Percentiles rank a stretch among this genome's conserved stretches.
These are phyloP conservation scores for Pseudovirgaria hyperparasitica DNA, from an alignment of 2,329 filamentous ascomycete genomes.

Conservation along the genomic window DNA sequence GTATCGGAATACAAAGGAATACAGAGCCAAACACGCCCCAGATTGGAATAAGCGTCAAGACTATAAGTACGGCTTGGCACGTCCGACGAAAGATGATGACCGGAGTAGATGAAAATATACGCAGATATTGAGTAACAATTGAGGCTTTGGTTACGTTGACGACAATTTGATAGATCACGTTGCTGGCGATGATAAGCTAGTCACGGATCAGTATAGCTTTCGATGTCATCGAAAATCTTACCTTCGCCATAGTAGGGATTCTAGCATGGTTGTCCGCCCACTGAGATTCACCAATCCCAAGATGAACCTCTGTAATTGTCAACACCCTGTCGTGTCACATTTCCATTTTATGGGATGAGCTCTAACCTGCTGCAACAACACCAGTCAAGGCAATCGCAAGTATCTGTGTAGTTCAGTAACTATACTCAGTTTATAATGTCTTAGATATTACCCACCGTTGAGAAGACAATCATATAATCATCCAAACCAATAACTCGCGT, in stretches of 20 bases:
- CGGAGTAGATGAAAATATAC: constrained; percentile 11
- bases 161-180: constrained; percentile 17
- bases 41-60: constrained; percentile 9
- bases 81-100: constrained; percentile 4
- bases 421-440: constrained; percentile 1
- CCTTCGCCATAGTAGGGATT: constrained; percentile 12
- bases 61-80: constrained; percentile 11
- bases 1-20: constrained; percentile 16
- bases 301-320: constrained; percentile 5
- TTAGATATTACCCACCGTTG: constrained; percentile 11
- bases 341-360: constrained; percentile 1
- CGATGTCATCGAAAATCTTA: constrained; percentile 2
- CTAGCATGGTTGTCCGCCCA: constrained; percentile 1
- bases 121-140: constrained; percentile 19
- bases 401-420: constrained; percentile 7
- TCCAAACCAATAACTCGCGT: constrained; percentile 10
- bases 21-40: constrained; percentile 18
- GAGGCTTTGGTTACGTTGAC: constrained; percentile 20
- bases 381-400: constrained; percentile 15
- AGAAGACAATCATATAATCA: constrained; percentile 15
- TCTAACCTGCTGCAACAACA: constrained; percentile 14
- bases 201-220: not conserved
- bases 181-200: constrained; percentile 20
- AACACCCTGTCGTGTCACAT: constrained; percentile 1
- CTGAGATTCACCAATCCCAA: constrained; percentile 2